Percentiles rank a stretch among this genome's conserved stretches.
phyloP scores from a whole-genome alignment of 352 stramenopile species.

The Halophytophthora polymorphica region DNA sequence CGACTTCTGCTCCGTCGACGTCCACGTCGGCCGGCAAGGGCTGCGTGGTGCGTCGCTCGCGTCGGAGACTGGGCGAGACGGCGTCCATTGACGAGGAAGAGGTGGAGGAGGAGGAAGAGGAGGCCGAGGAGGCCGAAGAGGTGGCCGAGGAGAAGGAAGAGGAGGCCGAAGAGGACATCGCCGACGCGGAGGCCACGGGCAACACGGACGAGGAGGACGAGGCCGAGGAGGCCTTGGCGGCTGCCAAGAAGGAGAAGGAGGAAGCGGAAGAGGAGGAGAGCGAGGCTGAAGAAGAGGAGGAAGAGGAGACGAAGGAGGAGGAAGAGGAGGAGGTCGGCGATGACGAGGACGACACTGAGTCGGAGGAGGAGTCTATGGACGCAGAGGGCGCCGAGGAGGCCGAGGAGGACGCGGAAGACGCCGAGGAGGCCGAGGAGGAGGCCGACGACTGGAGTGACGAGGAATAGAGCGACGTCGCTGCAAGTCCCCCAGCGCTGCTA shows the following conservation, averaged over 20 bases:
- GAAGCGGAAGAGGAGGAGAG: slow-evolving; percentile 19
- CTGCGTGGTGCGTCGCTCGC: slow-evolving; percentile 10
- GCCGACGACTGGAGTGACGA: slow-evolving; percentile 14
- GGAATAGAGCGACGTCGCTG: slow-evolving; percentile 11
- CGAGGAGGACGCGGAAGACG: too few species aligned
- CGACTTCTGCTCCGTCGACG: slow-evolving; percentile 1
- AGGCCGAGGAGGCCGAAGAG: slow-evolving; percentile 16
- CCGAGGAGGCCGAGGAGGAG: too few species aligned
- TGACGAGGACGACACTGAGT: slow-evolving; percentile 3
- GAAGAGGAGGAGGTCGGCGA: slow-evolving; percentile 7
- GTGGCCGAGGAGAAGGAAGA: slow-evolving; percentile 20
- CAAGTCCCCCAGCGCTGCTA: slow-evolving; percentile 2
- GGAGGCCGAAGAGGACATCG: slow-evolving; percentile 25
- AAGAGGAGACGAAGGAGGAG: slow-evolving; percentile 18
- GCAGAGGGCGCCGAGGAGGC: too few species aligned
- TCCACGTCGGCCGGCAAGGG: slow-evolving; percentile 22
- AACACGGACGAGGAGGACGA: slow-evolving; percentile 23
- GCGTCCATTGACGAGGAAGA: slow-evolving; percentile 17
- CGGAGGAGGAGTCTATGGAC: slow-evolving; percentile 2
- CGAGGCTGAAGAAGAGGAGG: slow-evolving; percentile 13
- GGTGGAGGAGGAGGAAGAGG: slow-evolving; percentile 26
- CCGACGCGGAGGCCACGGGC: slow-evolving; percentile 15
- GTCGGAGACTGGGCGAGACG: slow-evolving; percentile 22
- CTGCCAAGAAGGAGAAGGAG: slow-evolving; percentile 24
- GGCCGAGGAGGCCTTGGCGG: slow-evolving; percentile 9